Percentiles rank a stretch among this genome's conserved stretches.
Evolutionary conservation across 805 yeast genomes (phyloP).

Genomic region (Zygoascus bituminiphila): DNA sequence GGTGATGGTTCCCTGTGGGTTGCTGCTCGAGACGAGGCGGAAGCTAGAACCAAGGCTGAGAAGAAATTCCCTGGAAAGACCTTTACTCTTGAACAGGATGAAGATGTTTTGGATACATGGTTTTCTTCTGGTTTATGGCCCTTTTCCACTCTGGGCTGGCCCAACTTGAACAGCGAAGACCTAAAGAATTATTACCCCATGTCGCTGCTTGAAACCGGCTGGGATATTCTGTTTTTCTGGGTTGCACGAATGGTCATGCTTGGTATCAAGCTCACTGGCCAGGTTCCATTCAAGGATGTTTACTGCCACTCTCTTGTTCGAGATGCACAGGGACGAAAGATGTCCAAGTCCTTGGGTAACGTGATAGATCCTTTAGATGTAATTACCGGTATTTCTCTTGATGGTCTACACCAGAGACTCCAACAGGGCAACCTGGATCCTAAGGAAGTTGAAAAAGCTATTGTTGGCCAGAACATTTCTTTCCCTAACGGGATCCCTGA

Average conservation of each 20-base stretch:
- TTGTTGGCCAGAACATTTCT: conserved; percentile 75
- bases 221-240: conserved; percentile 99
- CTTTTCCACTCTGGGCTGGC: conserved; percentile 95
- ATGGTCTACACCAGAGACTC: conserved; percentile 71
- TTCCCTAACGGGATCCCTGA: conserved; percentile 98
- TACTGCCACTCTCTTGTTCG: conserved; percentile 98
- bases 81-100: conserved; percentile 85
- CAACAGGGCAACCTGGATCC: conserved; percentile 79
- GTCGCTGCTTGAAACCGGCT: conserved; percentile 94
- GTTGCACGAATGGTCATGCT: conserved; percentile 92
- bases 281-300: conserved; percentile 89
- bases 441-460: conserved; percentile 78
- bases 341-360: conserved; percentile 97
- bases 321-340: conserved; percentile 98
- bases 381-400: conserved; percentile 75
- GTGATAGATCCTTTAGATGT: conserved; percentile 96
- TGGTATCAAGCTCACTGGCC: conserved; percentile 83
- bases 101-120: conserved; percentile 98
- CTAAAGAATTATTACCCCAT: conserved; percentile 76
- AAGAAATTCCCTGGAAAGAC: conserved; percentile 60
- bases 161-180: conserved; percentile 56
- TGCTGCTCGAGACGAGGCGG: conserved; percentile 75
- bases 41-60: conserved; percentile 77
- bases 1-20: conserved; percentile 75
- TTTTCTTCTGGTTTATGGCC: conserved; percentile 99